Evolutionary conservation across 441 rosid species (phyloP).

Genomic region (Euphorbia corollata): DNA sequence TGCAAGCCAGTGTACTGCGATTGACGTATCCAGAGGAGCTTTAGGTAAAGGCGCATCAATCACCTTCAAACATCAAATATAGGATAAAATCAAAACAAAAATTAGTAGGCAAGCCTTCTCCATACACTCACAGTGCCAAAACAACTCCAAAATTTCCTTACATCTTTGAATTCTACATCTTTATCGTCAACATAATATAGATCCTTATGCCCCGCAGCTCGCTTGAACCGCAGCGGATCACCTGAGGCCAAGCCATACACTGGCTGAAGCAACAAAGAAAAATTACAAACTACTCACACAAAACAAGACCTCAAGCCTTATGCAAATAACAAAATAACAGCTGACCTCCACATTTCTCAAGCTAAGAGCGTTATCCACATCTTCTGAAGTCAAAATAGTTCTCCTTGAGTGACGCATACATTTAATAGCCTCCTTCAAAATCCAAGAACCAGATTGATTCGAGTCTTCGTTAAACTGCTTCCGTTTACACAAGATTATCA

Average conservation of each 20-base stretch:
- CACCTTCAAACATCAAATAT: constrained; percentile 37
- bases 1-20: constrained; percentile 85
- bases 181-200: constrained; percentile 80
- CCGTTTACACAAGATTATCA: neutral
- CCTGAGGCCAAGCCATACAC: constrained; percentile 76
- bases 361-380: constrained; percentile 83
- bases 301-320: neutral
- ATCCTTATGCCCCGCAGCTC: constrained; percentile 76
- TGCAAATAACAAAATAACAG: neutral
- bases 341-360: constrained; percentile 77
- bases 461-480: neutral
- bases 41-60: constrained; percentile 85
- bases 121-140: neutral
- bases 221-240: constrained; percentile 63
- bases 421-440: constrained; percentile 72
- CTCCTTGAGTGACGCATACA: constrained; percentile 94
- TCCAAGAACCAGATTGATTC: neutral
- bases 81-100: constrained; percentile 7
- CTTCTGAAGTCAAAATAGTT: constrained; percentile 60
- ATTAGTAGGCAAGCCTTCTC: neutral
- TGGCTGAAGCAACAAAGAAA: constrained; percentile 39
- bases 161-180: constrained; percentile 84
- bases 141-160: constrained; percentile 27
- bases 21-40: constrained; percentile 70
- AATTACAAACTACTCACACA: neutral